Conservation (phyloP, 2,329 filamentous ascomycete genomes). For the Aspergillus carbonarius region DNA sequence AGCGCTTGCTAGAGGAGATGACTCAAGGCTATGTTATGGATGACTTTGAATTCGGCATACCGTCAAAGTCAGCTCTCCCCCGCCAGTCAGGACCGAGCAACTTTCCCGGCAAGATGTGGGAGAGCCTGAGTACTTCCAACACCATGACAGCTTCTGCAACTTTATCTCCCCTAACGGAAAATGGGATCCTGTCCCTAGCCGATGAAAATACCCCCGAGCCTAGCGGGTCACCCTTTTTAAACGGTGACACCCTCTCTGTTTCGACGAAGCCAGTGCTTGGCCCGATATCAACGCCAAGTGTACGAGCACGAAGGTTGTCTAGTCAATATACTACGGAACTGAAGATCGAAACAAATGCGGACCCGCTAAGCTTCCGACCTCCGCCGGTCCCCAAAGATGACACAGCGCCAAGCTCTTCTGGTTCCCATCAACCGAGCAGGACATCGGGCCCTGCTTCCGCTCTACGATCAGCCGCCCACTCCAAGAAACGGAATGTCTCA, state of each 20-base stretch:
- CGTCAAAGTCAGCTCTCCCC: slow-evolving; percentile 66
- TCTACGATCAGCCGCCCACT: slow-evolving; percentile 21
- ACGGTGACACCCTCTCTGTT: slow-evolving; percentile 28
- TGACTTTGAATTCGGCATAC: slow-evolving; percentile 73
- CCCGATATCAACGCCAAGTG: slow-evolving; percentile 44
- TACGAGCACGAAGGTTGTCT: slow-evolving; percentile 75
- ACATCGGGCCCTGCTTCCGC: slow-evolving; percentile 13
- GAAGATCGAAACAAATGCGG: slow-evolving; percentile 75
- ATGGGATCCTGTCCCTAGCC: slow-evolving; percentile 39
- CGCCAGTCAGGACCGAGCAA: slow-evolving; percentile 81
- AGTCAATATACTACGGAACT: slow-evolving; percentile 77
- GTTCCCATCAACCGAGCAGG: slow-evolving; percentile 15
- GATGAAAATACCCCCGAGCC: slow-evolving; percentile 32
- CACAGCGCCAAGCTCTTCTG: slow-evolving; percentile 16
- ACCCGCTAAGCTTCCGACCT: slow-evolving; percentile 22
- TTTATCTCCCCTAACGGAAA: slow-evolving; percentile 72
- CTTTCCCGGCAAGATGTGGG: slow-evolving; percentile 74
- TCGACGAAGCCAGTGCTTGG: slow-evolving; percentile 6
- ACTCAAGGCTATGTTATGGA: slow-evolving; percentile 79
- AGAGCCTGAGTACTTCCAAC: slow-evolving; percentile 74
- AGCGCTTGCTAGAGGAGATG: slow-evolving; percentile 82
- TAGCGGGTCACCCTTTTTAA: slow-evolving; percentile 39
- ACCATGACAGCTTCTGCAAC: slow-evolving; percentile 66
- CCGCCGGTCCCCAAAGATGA: slow-evolving; percentile 34
- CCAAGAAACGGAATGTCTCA: slow-evolving; percentile 33